Conservation (phyloP, 108 stramenopile species). For the Asterionellopsis glacialis region DNA sequence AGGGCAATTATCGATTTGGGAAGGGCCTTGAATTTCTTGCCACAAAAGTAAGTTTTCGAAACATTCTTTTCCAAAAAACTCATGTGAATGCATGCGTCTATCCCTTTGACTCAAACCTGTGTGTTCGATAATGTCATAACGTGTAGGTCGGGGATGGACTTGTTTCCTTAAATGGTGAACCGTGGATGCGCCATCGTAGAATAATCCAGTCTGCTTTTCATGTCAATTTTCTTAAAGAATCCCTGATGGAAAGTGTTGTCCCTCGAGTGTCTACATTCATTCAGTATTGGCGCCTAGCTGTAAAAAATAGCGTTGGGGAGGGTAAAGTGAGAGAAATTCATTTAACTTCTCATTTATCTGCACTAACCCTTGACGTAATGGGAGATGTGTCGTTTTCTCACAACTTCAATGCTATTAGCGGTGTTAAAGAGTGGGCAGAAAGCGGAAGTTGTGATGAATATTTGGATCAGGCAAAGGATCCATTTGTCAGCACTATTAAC, state of each 20-base stretch:
- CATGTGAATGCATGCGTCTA: too few species aligned
- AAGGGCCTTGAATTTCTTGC: constrained; percentile 17
- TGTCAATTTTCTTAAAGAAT: constrained; percentile 25
- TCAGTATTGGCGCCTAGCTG: constrained; percentile 37
- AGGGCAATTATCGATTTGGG: constrained; percentile 20
- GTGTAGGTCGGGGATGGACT: constrained; percentile 35
- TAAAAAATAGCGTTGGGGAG: not conserved
- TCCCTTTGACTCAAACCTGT: too few species aligned
- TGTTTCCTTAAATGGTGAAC: constrained; percentile 46
- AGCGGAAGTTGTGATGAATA: constrained; percentile 2
- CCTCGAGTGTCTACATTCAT: constrained; percentile 20
- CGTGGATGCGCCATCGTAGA: constrained; percentile 56
- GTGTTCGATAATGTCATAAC: too few species aligned
- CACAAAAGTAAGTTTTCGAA: too few species aligned
- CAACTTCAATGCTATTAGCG: constrained; percentile 36
- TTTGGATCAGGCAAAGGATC: constrained; percentile 20
- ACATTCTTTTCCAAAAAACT: too few species aligned
- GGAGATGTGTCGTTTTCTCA: constrained; percentile 59
- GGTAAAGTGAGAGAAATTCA: constrained; percentile 34
- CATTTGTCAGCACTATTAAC: constrained; percentile 22
- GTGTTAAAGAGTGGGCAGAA: constrained; percentile 42
- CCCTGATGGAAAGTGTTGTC: constrained; percentile 32
- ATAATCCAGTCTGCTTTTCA: constrained; percentile 63
- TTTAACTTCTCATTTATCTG: constrained; percentile 38
- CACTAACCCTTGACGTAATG: constrained; percentile 52